These are phyloP conservation scores for Podosphaera fusca DNA, from an alignment of 2,329 filamentous ascomycete genomes.

Conservation along the genomic window DNA sequence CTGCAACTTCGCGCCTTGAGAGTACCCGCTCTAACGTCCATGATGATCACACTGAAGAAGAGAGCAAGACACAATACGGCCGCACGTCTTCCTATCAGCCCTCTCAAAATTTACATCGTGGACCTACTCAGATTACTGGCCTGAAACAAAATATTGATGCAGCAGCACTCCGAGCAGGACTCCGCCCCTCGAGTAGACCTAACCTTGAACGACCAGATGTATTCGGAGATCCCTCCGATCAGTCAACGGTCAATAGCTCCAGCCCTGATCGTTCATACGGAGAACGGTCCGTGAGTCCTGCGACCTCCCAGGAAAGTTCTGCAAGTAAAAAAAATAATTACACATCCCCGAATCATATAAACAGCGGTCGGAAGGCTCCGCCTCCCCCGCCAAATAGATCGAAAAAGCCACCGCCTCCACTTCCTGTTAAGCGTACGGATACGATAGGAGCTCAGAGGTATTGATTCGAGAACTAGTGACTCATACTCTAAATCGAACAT, in stretches of 20 bases:
- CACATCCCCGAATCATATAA: conserved; percentile 17
- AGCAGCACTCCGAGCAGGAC: conserved; percentile 18
- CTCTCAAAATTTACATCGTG: conserved; percentile 24
- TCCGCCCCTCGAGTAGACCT: conserved; percentile 13
- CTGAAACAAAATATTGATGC: conserved; percentile 25
- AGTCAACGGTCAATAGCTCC: conserved; percentile 23
- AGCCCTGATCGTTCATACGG: conserved; percentile 25
- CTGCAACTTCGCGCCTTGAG: conserved; percentile 10
- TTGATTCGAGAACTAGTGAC: too few relatives aligned
- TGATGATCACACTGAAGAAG: conserved; percentile 12
- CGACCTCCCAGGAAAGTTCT: conserved; percentile 26
- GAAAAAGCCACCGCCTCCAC: conserved; percentile 44
- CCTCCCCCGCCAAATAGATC: conserved; percentile 36
- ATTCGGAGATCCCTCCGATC: conserved; percentile 26
- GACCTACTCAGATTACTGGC: conserved; percentile 26
- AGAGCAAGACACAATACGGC: conserved; percentile 23
- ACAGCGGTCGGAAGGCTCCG: conserved; percentile 21
- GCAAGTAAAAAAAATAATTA: conserved; percentile 28
- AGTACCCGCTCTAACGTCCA: conserved; percentile 6
- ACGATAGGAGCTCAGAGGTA: conserved; percentile 1
- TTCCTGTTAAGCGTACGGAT: conserved; percentile 34
- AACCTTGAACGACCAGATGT: conserved; percentile 18
- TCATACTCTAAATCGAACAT: too few relatives aligned
- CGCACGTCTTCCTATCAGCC: conserved; percentile 36
- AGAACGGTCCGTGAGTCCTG: conserved; percentile 29